Evolutionary conservation across 306 rosid species (phyloP), one percentile per base, ranked within the genome.

Genomic region (Adenanthera pavonina): DNA sequence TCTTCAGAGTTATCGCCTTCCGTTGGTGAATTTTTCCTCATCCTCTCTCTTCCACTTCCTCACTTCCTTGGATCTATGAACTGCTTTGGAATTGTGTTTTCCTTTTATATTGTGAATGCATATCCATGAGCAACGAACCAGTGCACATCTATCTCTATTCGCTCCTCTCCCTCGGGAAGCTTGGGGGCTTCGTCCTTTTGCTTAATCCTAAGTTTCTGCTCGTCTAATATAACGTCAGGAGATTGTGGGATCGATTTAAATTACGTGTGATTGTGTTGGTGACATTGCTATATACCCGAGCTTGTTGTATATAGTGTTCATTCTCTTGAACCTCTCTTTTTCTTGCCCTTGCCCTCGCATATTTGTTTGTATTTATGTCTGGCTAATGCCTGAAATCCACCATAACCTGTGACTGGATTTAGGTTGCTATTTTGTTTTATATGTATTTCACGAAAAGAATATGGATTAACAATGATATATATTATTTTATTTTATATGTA

Each of bases 11-110:
- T 46, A 8, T 41, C 73, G 57, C 88, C 66, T 72, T 80, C 80
- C 30, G 46, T 85, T 78, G 67, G 91, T 88, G 46, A 85, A 87
- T 81, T 70, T 33, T 43, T 44, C 65, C 3, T 19, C 10, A 0
- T 4, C 19, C 14, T 25, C 56, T 35, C 51, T 66, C 62, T 75
- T 51, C 33, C 46, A 53, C 54, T 68, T 34, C 52, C 49, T 13
- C 76, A 51, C 64, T 16, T 25, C 59, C 49, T 66, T 48, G 72
- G 86, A 83, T 88, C 86, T 80, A n/a, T 69, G 41, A n/a, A 49
- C 47, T 54, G 2, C 40, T 80, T 66, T 78, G 17, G 5, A 83
- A 13, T 59, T 60, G 8, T 6, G 5, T 4, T 78, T 75, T 56
- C 67, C 41, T 56, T 80, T 19, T 17, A 75, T 69, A 20, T 19